Conservation (phyloP, 768 basidiomycete genomes). For the Hygrophorus russula region DNA sequence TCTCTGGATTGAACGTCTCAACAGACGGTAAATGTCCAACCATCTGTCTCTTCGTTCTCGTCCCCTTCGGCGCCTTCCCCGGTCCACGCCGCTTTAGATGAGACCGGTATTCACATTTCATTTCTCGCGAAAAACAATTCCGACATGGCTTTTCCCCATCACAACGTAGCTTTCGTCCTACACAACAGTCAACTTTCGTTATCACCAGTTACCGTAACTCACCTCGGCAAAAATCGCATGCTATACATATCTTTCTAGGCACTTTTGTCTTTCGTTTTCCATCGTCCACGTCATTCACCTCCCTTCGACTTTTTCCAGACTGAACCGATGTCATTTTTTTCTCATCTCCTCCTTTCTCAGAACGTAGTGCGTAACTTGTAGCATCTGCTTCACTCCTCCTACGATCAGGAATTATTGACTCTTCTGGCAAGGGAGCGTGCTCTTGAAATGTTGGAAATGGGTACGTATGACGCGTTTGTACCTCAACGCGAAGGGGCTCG, state of each 20-base stretch:
- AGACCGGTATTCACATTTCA: slow-evolving; percentile 8
- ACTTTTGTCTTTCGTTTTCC: slow-evolving; percentile 18
- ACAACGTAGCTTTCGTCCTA: slow-evolving; percentile 69
- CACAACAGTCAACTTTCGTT: not conserved
- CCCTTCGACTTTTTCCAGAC: slow-evolving; percentile 19
- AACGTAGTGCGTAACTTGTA: slow-evolving; percentile 8
- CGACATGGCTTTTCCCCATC: slow-evolving; percentile 58
- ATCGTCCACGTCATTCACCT: slow-evolving; percentile 15
- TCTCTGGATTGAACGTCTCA: no score
- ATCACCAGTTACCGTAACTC: slow-evolving; percentile 8
- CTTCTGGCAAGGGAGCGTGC: no score
- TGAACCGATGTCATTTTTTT: slow-evolving; percentile 16
- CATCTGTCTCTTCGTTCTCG: slow-evolving; percentile 29
- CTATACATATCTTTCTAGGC: slow-evolving; percentile 44
- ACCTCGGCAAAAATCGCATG: slow-evolving; percentile 77
- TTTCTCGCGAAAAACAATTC: slow-evolving; percentile 39
- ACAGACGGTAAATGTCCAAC: slow-evolving; percentile 30
- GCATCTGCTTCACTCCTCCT: slow-evolving; percentile 9
- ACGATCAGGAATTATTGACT: no score
- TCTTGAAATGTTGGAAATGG: no score
- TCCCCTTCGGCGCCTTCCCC: slow-evolving; percentile 61
- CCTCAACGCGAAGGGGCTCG: no score
- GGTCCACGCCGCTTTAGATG: slow-evolving; percentile 52
- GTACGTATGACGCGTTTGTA: no score
- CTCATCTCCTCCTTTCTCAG: slow-evolving; percentile 15